A percentile compares a stretch with the other conserved stretches of the same genome.
These are phyloP conservation scores for Dryas alaskensis DNA, from an alignment of 306 rosid species.

Conservation along the genomic window DNA sequence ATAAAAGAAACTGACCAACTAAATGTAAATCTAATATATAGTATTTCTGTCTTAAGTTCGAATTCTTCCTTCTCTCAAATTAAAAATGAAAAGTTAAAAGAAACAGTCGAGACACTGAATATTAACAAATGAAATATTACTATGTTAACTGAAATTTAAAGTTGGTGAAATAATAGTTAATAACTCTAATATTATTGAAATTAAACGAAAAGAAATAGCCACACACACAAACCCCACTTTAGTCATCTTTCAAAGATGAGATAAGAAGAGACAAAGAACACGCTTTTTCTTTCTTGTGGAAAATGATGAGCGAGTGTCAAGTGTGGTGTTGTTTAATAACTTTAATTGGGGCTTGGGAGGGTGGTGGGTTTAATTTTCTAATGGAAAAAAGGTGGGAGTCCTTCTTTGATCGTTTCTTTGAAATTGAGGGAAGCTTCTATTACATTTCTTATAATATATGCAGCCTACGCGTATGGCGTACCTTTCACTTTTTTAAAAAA, in stretches of 20 bases:
- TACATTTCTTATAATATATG: conserved; percentile 23
- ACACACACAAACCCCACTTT: conserved; percentile 5
- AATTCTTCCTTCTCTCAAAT: too few relatives aligned
- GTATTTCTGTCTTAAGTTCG: too few relatives aligned
- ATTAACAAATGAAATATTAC: too few relatives aligned
- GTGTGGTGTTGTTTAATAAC: background rate
- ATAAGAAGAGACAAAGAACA: conserved; percentile 18
- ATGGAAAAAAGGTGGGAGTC: conserved; percentile 13
- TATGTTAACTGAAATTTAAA: too few relatives aligned
- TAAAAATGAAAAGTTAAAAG: too few relatives aligned
- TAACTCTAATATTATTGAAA: too few relatives aligned
- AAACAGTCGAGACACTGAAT: too few relatives aligned
- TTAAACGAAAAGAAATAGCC: background rate
- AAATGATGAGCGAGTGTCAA: conserved; percentile 17
- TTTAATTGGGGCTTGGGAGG: background rate
- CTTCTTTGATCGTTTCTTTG: conserved; percentile 21
- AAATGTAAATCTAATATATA: too few relatives aligned
- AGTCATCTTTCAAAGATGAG: conserved; percentile 11
- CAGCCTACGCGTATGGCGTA: conserved; percentile 48
- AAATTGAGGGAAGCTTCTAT: conserved; percentile 49
- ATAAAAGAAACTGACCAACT: too few relatives aligned
- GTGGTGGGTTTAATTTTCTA: background rate
- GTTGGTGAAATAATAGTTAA: too few relatives aligned
- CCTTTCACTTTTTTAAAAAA: conserved; percentile 12
- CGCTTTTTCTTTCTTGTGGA: conserved; percentile 26